Evolutionary conservation across 768 basidiomycete species (phyloP).

Genomic region (Lactifluus subvellereus): DNA sequence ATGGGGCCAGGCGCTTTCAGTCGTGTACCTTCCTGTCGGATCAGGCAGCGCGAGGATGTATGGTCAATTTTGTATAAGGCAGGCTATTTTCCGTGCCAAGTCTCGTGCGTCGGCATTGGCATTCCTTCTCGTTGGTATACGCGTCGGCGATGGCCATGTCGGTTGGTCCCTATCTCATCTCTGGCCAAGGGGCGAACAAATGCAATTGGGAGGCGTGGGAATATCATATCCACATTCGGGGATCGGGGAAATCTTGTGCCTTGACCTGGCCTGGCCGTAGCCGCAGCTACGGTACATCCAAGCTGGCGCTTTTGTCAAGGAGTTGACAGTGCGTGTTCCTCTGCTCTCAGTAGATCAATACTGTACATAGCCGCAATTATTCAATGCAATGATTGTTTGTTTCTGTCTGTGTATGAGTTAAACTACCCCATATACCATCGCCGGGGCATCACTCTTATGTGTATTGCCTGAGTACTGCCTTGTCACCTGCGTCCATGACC

Average conservation of each 20-base stretch:
- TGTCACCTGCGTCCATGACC: background rate
- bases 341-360: background rate
- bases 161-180: background rate
- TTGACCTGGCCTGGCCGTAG: too few species aligned
- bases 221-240: background rate
- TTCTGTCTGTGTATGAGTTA: background rate
- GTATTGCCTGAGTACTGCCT: background rate
- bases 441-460: background rate
- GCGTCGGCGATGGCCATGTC: slow-evolving; percentile 9
- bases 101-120: background rate
- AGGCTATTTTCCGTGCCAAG: slow-evolving; percentile 3
- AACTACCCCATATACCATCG: background rate
- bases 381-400: background rate
- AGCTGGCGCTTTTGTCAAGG: background rate
- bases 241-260: background rate
- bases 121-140: background rate
- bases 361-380: slow-evolving; percentile 2
- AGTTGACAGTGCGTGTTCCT: background rate
- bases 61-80: slow-evolving; percentile 10
- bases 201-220: background rate
- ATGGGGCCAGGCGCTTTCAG: slow-evolving; percentile 1
- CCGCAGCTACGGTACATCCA: background rate
- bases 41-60: slow-evolving; percentile 9
- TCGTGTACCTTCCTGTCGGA: slow-evolving; percentile 10
- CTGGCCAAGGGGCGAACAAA: background rate